Evolutionary conservation across 306 rosid species (phyloP), one percentile per base, ranked within the genome.

Genomic region (Psophocarpus tetragonolobus): DNA sequence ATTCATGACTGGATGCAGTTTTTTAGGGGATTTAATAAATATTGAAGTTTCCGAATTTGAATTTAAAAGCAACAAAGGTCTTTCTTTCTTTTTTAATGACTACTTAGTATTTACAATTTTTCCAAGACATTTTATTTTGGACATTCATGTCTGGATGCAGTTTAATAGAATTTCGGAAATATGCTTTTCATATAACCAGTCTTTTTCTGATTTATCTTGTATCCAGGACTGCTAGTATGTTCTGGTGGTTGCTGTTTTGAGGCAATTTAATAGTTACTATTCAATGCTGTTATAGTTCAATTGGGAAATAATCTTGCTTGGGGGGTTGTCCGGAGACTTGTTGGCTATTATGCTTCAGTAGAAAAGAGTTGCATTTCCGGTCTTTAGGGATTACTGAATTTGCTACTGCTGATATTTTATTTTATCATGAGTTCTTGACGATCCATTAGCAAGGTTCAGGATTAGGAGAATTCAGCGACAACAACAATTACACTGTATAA

Each of bases 11-110:
- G n/a, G n/a, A n/a, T n/a, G n/a, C 17, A 54, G 58, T 42, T 42
- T 70, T 60, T 24, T 29, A 8, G 54, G 29, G 38, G 27, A 71
- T 51, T 13, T n/a, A 30, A 30, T 58, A 35, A n/a, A 51, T 56
- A 39, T 8, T 38, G 53, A 73, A 38, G 24, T n/a, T 73, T 73
- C 56, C 7, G 17, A 75, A 44, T 75, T 29, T 23, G 61, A n/a
- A 45, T 61, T 21, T 14, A 29, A 11, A 18, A 27, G 45, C 39
- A 58, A 26, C 21, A 26, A 10, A 60, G 26, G 56, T 15, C 27
- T 74, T 58, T 73, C 5, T 4, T 45, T 8, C 58, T 2, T 51
- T 51, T 51, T 18, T 20, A 15, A 47, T n/a, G 21, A n/a, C 53
- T 7, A 12, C 57, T 50, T 50, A 17, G 18, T 50, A 10, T 18